These are phyloP conservation scores for Neurospora sp. DNA, from an alignment of 495 filamentous ascomycete species.

Conservation along the genomic window DNA sequence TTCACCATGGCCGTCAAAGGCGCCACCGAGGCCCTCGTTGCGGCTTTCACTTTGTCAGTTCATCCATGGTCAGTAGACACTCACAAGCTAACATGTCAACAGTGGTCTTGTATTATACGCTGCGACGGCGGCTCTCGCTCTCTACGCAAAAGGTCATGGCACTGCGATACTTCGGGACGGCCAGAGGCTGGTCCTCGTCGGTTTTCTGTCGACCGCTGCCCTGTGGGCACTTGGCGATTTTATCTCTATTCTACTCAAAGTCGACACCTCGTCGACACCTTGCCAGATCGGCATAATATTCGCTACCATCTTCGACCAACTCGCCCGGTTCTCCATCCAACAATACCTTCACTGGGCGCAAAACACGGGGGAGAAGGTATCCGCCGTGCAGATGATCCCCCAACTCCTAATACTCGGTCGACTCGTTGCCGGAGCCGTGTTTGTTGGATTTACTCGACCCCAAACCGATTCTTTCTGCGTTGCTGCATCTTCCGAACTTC, in stretches of 20 bases:
- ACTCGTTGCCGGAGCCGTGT: constrained; percentile 36
- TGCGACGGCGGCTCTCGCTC: constrained; percentile 39
- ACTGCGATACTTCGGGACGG: constrained; percentile 42
- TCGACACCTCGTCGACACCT: constrained; percentile 24
- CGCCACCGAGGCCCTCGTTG: constrained; percentile 39
- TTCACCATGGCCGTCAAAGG: constrained; percentile 36
- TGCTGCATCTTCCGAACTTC: constrained; percentile 33
- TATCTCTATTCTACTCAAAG: constrained; percentile 33
- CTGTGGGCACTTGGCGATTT: constrained; percentile 44
- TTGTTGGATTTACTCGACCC: constrained; percentile 38
- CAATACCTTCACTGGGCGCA: constrained; percentile 43
- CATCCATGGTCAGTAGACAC: neutral
- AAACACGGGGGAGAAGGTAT: constrained; percentile 22
- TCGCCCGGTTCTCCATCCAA: constrained; percentile 37
- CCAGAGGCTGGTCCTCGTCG: constrained; percentile 53
- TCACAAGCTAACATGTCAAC: neutral
- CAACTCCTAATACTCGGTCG: constrained; percentile 35
- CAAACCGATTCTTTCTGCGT: constrained; percentile 42
- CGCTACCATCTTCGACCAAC: constrained; percentile 42
- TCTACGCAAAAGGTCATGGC: constrained; percentile 41
- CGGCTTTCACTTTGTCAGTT: constrained; percentile 45
- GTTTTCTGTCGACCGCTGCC: constrained; percentile 39
- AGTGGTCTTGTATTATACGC: constrained; percentile 44
- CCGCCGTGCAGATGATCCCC: constrained; percentile 20
- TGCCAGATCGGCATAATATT: constrained; percentile 41